Percentiles rank a stretch among this genome's conserved stretches.
phyloP scores from a whole-genome alignment of 2,329 filamentous ascomycete genomes.

The Corinectria fuckeliana region DNA sequence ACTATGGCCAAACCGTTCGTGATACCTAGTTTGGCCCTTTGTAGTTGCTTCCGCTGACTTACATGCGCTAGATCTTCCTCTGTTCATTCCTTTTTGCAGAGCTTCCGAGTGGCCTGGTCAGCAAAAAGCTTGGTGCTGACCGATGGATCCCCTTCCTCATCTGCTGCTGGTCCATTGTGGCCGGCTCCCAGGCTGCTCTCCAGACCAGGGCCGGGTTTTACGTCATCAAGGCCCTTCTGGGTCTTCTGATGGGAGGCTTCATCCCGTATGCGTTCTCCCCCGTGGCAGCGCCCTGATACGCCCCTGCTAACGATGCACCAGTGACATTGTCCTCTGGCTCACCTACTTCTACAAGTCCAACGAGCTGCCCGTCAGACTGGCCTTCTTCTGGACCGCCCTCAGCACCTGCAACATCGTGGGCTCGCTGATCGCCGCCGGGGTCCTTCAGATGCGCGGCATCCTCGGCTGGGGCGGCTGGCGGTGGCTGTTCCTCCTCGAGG shows the following conservation, averaged over 20 bases:
- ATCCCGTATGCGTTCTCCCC: conserved; percentile 52
- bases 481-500: conserved; percentile 61
- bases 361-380: conserved; percentile 71
- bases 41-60: neutral
- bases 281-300: neutral
- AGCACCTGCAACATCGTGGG: conserved; percentile 60
- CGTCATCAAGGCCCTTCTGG: conserved; percentile 51
- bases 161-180: conserved; percentile 49
- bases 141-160: conserved; percentile 52
- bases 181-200: conserved; percentile 47
- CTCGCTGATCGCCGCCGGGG: conserved; percentile 55
- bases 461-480: conserved; percentile 48
- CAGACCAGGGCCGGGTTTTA: conserved; percentile 47
- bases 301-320: neutral
- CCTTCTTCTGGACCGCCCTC: conserved; percentile 74
- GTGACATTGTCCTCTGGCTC: conserved; percentile 66
- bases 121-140: conserved; percentile 58
- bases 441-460: conserved; percentile 47
- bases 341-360: conserved; percentile 78
- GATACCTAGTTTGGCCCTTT: neutral
- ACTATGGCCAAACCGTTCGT: conserved; percentile 49
- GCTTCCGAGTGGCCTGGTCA: conserved; percentile 56
- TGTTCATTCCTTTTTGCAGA: conserved; percentile 55
- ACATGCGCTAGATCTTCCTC: conserved; percentile 47
- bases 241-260: conserved; percentile 57